Evolutionary conservation across 2,329 filamentous ascomycete genomes (phyloP).

Genomic region (Neoscytalidium dimidiatum): DNA sequence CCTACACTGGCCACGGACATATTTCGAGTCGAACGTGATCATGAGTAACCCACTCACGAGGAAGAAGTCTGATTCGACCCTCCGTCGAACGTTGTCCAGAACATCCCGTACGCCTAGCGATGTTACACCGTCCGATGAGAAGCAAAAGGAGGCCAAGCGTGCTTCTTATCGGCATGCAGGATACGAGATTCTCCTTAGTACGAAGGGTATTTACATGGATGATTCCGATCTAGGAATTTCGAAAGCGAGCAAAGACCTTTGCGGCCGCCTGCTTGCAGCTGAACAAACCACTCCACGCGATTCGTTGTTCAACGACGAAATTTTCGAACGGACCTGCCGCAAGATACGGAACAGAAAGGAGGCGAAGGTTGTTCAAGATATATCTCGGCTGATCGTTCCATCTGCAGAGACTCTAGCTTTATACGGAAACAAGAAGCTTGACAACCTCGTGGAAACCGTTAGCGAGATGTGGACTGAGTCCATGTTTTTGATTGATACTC

Average conservation of each 20-base stretch:
- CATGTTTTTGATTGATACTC: conserved; percentile 31
- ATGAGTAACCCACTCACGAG: background rate
- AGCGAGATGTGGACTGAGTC: conserved; percentile 48
- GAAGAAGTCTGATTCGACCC: background rate
- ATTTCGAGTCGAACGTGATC: background rate
- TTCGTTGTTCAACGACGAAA: conserved; percentile 42
- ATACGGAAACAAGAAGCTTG: background rate
- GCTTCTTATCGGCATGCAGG: conserved; percentile 28
- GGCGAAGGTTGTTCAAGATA: conserved; percentile 4
- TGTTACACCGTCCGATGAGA: no score
- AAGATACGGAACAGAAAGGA: background rate
- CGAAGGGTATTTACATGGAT: no score
- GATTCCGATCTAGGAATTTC: no score
- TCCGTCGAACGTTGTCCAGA: background rate
- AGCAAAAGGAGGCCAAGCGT: conserved; percentile 23
- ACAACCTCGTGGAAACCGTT: conserved; percentile 41
- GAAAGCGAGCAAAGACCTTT: no score
- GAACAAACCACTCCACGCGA: no score
- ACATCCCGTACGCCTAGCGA: background rate
- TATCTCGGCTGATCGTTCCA: conserved; percentile 18
- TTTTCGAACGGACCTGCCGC: conserved; percentile 37
- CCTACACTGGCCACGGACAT: background rate
- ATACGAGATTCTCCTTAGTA: conserved; percentile 38
- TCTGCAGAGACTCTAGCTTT: conserved; percentile 2
- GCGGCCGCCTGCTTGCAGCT: background rate